Evolutionary conservation across 805 yeast genomes (phyloP).

Genomic region (Blastobotrys terrestris): DNA sequence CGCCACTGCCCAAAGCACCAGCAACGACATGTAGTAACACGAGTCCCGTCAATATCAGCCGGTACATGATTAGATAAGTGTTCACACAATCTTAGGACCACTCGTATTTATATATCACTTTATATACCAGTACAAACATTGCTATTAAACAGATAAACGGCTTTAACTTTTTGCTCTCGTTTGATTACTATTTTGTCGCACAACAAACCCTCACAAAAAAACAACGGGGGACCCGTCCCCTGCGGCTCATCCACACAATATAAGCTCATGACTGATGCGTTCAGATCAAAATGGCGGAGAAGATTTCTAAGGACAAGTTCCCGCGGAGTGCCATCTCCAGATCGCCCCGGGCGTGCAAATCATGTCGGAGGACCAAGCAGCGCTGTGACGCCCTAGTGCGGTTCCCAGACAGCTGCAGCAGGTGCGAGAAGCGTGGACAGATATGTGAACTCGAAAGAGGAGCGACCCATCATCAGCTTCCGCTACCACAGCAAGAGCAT

Average conservation of each 20-base stretch:
- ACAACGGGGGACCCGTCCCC: too few species aligned
- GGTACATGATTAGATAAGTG: too few species aligned
- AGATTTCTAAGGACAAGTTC: neutral
- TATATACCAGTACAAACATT: too few species aligned
- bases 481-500: neutral
- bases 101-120: too few species aligned
- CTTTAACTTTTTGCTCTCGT: too few species aligned
- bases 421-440: conserved; percentile 8
- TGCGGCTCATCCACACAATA: neutral
- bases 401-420: conserved; percentile 13
- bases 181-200: too few species aligned
- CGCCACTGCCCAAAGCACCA: neutral
- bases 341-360: conserved; percentile 14
- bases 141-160: too few species aligned
- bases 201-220: too few species aligned
- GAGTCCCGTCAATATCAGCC: neutral
- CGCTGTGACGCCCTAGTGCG: conserved; percentile 15
- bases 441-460: conserved; percentile 7
- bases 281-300: neutral
- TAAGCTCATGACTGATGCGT: neutral
- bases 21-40: neutral
- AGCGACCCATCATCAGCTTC: neutral
- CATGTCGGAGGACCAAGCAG: conserved; percentile 15
- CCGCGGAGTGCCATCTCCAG: conserved; percentile 1
- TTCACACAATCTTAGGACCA: too few species aligned